Percentiles rank a stretch among this genome's conserved stretches.
phyloP scores from a whole-genome alignment of 139 green algal genomes.

The Tetradesmus lagerheimii region DNA sequence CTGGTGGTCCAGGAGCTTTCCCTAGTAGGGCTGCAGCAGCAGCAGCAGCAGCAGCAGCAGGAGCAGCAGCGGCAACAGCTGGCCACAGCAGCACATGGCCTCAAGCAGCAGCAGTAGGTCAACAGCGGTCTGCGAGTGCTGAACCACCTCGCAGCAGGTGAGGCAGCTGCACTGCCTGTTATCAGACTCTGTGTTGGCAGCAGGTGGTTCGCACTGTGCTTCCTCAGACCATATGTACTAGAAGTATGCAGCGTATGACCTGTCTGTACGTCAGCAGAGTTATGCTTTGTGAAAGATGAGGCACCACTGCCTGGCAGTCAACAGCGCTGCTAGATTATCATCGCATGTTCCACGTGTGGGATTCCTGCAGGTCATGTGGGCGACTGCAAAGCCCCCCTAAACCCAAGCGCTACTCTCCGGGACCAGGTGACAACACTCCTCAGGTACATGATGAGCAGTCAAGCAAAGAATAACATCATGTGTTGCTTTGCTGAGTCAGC shows the following conservation, averaged over 20 bases:
- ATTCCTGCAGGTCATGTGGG: background rate
- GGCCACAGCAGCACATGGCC: background rate
- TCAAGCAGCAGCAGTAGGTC: background rate
- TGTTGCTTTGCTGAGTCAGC: too few species aligned
- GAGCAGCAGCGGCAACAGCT: background rate
- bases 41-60: background rate
- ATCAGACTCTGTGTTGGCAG: too few species aligned
- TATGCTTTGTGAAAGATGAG: too few species aligned
- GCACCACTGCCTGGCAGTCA: too few species aligned
- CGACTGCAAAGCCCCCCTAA: background rate
- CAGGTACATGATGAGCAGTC: constrained; percentile 15
- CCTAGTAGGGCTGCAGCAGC: background rate
- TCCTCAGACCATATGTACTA: too few species aligned
- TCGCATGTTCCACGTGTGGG: too few species aligned
- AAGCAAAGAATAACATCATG: too few species aligned
- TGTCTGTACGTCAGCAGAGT: too few species aligned
- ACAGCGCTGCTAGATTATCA: too few species aligned
- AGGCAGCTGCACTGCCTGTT: background rate
- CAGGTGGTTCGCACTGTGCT: too few species aligned
- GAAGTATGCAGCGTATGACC: too few species aligned
- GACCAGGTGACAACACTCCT: constrained; percentile 8
- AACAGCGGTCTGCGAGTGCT: background rate
- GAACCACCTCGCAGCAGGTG: constrained; percentile 1
- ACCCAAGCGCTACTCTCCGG: background rate
- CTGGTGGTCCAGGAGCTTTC: too few species aligned